phyloP scores from a whole-genome alignment of 1,284 basidiomycete species.

The Erythrobasidium hasegawianum region DNA sequence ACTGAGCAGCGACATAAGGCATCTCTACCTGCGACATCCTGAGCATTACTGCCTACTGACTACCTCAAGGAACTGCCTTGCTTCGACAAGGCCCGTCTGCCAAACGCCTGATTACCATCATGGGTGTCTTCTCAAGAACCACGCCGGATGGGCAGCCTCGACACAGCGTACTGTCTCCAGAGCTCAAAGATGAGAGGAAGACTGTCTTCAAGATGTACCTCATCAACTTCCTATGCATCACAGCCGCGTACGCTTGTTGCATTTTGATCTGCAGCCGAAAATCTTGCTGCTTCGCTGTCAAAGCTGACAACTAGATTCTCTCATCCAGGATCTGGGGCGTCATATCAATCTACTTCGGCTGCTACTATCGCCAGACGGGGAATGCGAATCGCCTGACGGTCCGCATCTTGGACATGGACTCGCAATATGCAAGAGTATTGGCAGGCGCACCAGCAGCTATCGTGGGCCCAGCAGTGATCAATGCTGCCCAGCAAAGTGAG shows the following conservation, averaged over 20 bases:
- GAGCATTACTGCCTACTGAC: too few relatives aligned
- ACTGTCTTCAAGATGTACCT: slow-evolving; percentile 43
- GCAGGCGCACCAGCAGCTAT: slow-evolving; percentile 44
- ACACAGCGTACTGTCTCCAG: slow-evolving; percentile 4
- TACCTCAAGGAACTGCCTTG: too few relatives aligned
- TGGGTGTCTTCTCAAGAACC: slow-evolving; percentile 8
- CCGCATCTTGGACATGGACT: slow-evolving; percentile 47
- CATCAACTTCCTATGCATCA: slow-evolving; percentile 30
- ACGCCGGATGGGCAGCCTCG: slow-evolving; percentile 42
- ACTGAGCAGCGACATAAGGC: too few relatives aligned
- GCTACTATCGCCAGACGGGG: slow-evolving; percentile 28
- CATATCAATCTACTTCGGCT: slow-evolving; percentile 47
- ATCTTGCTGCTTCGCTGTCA: too few relatives aligned
- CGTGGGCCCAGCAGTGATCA: slow-evolving; percentile 45
- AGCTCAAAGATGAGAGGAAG: slow-evolving; percentile 42
- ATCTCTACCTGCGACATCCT: too few relatives aligned
- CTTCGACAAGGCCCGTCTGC: background rate
- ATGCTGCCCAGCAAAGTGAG: slow-evolving; percentile 36
- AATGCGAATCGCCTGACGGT: slow-evolving; percentile 42
- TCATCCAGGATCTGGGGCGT: slow-evolving; percentile 42
- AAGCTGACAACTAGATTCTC: background rate
- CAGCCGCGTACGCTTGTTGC: slow-evolving; percentile 27
- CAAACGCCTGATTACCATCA: slow-evolving; percentile 1
- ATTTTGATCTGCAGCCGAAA: background rate
- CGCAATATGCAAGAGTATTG: slow-evolving; percentile 27